A percentile compares a stretch with the other conserved stretches of the same genome.
Conservation (phyloP, 352 stramenopile genomes). For the Salisapilia sapeloensis region DNA sequence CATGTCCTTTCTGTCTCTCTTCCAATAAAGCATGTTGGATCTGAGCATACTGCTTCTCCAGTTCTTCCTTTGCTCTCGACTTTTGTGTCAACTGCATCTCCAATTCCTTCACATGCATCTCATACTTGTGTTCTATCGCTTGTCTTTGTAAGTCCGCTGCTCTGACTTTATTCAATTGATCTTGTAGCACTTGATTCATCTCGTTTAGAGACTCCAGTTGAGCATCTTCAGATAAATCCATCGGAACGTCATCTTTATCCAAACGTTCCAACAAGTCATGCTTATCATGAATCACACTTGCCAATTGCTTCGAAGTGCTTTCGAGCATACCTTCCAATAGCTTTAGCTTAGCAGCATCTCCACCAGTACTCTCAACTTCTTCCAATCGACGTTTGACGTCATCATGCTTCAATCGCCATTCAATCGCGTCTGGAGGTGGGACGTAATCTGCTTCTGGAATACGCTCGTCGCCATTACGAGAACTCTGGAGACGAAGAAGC, state of each 20-base stretch:
- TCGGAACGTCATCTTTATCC: too few relatives aligned
- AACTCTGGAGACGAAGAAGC: conserved; percentile 20
- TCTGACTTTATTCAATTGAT: too few relatives aligned
- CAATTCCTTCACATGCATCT: not conserved
- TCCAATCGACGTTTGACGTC: conserved; percentile 20
- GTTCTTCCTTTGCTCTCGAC: not conserved
- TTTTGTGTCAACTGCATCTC: not conserved
- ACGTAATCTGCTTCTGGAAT: conserved; percentile 20
- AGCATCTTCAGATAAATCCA: too few relatives aligned
- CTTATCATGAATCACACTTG: conserved; percentile 52
- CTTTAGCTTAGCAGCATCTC: conserved; percentile 41
- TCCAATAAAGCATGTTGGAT: not conserved
- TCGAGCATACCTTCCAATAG: conserved; percentile 42
- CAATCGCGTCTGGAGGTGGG: conserved; percentile 51
- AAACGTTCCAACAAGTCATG: conserved; percentile 44
- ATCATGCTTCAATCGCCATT: conserved; percentile 75
- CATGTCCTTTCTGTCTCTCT: not conserved
- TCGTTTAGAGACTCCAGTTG: too few relatives aligned
- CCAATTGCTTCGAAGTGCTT: conserved; percentile 41
- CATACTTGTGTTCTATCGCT: not conserved
- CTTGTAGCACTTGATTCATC: too few relatives aligned
- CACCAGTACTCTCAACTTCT: conserved; percentile 12
- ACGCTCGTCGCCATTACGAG: conserved; percentile 5
- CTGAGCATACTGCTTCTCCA: not conserved
- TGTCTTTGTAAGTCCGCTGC: too few relatives aligned